These are phyloP conservation scores for Periconia macrospinosa DNA, from an alignment of 2,329 filamentous ascomycete genomes.

Conservation along the genomic window DNA sequence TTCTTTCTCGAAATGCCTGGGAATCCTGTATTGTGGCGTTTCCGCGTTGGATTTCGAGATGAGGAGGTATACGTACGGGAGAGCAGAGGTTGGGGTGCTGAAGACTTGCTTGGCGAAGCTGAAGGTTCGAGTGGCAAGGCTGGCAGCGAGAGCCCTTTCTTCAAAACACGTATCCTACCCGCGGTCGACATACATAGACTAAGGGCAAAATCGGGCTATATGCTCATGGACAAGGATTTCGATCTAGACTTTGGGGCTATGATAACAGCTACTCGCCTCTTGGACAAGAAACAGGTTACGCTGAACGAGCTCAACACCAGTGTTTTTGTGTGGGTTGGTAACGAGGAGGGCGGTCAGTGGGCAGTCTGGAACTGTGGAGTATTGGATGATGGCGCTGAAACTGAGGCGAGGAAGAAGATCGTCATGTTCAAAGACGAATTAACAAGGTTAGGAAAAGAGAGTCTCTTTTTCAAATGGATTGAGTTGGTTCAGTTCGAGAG, in stretches of 20 bases:
- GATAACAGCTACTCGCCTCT: slow-evolving; percentile 70
- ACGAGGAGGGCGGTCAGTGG: slow-evolving; percentile 63
- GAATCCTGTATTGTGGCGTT: slow-evolving; percentile 73
- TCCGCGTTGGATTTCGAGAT: slow-evolving; percentile 72
- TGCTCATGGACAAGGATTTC: slow-evolving; percentile 83
- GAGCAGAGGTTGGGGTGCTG: slow-evolving; percentile 71
- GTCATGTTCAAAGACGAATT: slow-evolving; percentile 79
- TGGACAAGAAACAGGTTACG: slow-evolving; percentile 62
- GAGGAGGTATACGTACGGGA: slow-evolving; percentile 80
- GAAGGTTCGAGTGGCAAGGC: slow-evolving; percentile 52
- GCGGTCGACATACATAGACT: slow-evolving; percentile 71
- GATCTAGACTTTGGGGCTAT: slow-evolving; percentile 85
- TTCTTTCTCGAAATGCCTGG: slow-evolving; percentile 64
- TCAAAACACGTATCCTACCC: slow-evolving; percentile 64
- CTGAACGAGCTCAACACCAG: slow-evolving; percentile 71
- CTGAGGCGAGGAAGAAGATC: slow-evolving; percentile 71
- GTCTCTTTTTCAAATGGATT: slow-evolving; percentile 89
- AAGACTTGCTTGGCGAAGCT: slow-evolving; percentile 54
- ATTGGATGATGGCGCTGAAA: slow-evolving; percentile 55
- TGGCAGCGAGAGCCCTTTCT: slow-evolving; percentile 56
- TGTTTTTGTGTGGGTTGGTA: slow-evolving; percentile 52
- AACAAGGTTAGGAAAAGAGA: slow-evolving; percentile 76
- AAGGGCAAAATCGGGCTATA: slow-evolving; percentile 79
- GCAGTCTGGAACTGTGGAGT: slow-evolving; percentile 65
- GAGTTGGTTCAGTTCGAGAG: slow-evolving; percentile 90